These are phyloP conservation scores for Rhinocladiella similis DNA, from an alignment of 2,329 filamentous ascomycete species.

Conservation along the genomic window DNA sequence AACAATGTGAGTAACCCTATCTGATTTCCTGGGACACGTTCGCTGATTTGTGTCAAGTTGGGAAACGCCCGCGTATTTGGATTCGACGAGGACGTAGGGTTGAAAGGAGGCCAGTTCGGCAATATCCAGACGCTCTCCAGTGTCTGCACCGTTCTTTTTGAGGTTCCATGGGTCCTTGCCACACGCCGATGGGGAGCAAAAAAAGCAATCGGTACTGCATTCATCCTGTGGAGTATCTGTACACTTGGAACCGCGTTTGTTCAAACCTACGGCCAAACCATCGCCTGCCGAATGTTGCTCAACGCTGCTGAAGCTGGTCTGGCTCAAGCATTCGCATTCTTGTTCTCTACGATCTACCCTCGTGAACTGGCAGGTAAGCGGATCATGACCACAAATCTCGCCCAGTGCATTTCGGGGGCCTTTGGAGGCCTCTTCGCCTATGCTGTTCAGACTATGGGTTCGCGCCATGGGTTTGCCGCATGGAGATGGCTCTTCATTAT, in stretches of 20 bases:
- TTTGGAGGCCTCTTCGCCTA: conserved; percentile 23
- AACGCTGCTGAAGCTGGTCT: conserved; percentile 24
- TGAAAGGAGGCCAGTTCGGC: conserved; percentile 61
- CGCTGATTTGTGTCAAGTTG: not conserved
- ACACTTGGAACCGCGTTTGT: conserved; percentile 30
- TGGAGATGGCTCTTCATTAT: conserved; percentile 27
- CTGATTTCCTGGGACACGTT: not conserved
- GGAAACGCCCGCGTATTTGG: conserved; percentile 64
- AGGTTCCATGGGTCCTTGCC: conserved; percentile 20
- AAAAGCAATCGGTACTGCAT: conserved; percentile 11
- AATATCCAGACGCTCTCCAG: conserved; percentile 38
- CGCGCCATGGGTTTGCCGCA: conserved; percentile 8
- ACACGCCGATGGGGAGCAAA: conserved; percentile 15
- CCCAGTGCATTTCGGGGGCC: conserved; percentile 16
- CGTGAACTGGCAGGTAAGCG: conserved; percentile 13
- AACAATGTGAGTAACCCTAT: conserved; percentile 34
- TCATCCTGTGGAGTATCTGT: conserved; percentile 12
- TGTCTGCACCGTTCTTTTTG: conserved; percentile 15
- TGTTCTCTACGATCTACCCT: conserved; percentile 18
- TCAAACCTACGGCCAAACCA: conserved; percentile 30
- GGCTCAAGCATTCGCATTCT: conserved; percentile 8
- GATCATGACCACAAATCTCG: conserved; percentile 11
- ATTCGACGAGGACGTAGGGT: conserved; percentile 53
- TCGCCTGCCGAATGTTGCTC: conserved; percentile 35
- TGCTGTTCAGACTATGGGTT: conserved; percentile 18